A percentile compares a stretch with the other conserved stretches of the same genome.
These are phyloP conservation scores for Tagetes erecta DNA, from an alignment of 129 eudicot genomes.

Conservation along the genomic window DNA sequence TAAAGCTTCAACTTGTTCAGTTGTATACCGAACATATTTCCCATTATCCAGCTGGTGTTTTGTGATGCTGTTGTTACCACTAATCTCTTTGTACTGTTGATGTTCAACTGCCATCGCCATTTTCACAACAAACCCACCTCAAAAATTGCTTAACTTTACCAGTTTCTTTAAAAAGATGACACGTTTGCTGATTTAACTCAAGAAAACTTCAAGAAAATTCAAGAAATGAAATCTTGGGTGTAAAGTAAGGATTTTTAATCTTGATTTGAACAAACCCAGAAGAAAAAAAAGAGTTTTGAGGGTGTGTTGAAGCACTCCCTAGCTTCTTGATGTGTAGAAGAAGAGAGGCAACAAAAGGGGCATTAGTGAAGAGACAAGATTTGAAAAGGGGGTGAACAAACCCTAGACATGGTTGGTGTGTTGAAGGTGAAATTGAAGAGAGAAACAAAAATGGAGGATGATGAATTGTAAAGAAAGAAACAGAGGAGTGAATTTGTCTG, in stretches of 20 bases:
- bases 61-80: conserved; percentile 40
- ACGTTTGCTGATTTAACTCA: background rate
- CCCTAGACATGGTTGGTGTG: conserved; percentile 24
- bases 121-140: conserved; percentile 1
- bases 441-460: conserved; percentile 1
- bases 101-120: conserved; percentile 63
- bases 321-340: conserved; percentile 26
- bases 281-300: background rate
- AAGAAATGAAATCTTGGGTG: background rate
- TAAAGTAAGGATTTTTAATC: background rate
- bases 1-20: conserved; percentile 91
- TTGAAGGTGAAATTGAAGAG: conserved; percentile 19
- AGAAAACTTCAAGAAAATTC: background rate
- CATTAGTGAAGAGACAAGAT: background rate
- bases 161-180: background rate
- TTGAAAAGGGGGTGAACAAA: conserved; percentile 1
- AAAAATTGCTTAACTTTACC: background rate
- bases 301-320: conserved; percentile 9
- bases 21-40: conserved; percentile 87
- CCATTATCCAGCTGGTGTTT: conserved; percentile 71
- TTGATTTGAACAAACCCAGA: background rate
- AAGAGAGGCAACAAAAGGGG: background rate
- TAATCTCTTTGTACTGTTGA: conserved; percentile 50
- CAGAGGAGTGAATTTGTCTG: too few species aligned
- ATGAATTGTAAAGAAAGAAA: too few species aligned